Conservation (phyloP, 305 asterid species). For the Fraxinus latifolia region DNA sequence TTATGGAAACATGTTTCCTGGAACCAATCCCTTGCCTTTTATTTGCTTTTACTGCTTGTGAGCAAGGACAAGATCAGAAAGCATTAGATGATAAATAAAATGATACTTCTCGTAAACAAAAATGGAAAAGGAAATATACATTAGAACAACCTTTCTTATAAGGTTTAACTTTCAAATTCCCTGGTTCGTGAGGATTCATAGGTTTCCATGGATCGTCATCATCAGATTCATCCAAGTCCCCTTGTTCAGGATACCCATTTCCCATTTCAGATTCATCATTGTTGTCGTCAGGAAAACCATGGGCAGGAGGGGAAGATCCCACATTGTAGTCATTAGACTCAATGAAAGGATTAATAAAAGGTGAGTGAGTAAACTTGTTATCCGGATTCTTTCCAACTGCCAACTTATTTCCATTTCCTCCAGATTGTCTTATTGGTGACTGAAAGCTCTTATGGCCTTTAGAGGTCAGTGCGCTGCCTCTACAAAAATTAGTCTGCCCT, state of each 20-base stretch:
- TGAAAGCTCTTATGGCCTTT: conserved; percentile 55
- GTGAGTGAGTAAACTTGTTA: conserved; percentile 41
- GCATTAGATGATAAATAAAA: conserved; percentile 17
- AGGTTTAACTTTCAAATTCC: conserved; percentile 79
- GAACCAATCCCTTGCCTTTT: conserved; percentile 39
- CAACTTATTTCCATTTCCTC: conserved; percentile 46
- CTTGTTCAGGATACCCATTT: conserved; percentile 46
- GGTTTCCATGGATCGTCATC: conserved; percentile 89
- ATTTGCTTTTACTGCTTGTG: conserved; percentile 57
- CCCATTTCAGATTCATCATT: conserved; percentile 41
- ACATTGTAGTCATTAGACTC: conserved; percentile 36
- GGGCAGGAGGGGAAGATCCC: conserved; percentile 38
- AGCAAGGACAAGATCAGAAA: conserved; percentile 21
- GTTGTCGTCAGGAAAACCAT: conserved; percentile 37
- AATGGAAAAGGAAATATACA: conserved; percentile 15
- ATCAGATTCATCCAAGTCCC: conserved; percentile 53
- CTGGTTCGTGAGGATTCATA: conserved; percentile 86
- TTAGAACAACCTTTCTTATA: conserved; percentile 53
- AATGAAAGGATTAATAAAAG: conserved; percentile 35
- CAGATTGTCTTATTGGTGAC: conserved; percentile 58
- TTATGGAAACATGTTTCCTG: conserved; percentile 36
- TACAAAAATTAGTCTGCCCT: conserved; percentile 30
- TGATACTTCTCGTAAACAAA: conserved; percentile 17
- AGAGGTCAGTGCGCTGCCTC: conserved; percentile 44
- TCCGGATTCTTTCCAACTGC: conserved; percentile 52